Conservation (phyloP, 306 rosid species). For the Quercus robur region DNA sequence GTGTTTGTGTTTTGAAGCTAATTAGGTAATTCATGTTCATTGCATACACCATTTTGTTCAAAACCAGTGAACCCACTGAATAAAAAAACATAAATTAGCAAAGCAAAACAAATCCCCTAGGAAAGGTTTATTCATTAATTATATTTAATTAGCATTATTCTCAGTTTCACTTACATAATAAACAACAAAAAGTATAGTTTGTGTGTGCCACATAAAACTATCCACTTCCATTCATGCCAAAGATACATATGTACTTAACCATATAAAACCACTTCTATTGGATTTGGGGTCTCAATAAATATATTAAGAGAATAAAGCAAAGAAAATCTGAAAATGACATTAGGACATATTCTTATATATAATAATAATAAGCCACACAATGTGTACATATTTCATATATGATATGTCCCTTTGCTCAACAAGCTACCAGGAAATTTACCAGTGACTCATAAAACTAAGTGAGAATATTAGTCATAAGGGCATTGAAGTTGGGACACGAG, state of each 20-base stretch:
- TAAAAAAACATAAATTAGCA: background rate
- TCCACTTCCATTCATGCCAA: background rate
- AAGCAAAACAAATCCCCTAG: background rate
- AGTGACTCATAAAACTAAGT: no score
- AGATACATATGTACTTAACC: no score
- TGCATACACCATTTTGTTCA: background rate
- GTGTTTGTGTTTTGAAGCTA: background rate
- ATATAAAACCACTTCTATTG: background rate
- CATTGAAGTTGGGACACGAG: no score
- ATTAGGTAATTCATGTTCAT: background rate
- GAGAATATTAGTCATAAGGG: no score
- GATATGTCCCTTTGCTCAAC: no score
- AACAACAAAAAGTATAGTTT: background rate
- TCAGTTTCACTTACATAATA: background rate
- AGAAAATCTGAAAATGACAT: background rate
- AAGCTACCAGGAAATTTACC: no score
- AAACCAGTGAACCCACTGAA: background rate
- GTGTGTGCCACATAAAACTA: background rate
- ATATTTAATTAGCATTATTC: background rate
- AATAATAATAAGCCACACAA: background rate
- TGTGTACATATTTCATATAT: no score
- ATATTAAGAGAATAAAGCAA: background rate
- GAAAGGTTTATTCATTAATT: background rate
- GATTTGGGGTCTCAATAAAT: background rate
- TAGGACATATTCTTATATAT: background rate